Conservation (phyloP, 495 filamentous ascomycete genomes). For the Bacidia gigantensis region DNA sequence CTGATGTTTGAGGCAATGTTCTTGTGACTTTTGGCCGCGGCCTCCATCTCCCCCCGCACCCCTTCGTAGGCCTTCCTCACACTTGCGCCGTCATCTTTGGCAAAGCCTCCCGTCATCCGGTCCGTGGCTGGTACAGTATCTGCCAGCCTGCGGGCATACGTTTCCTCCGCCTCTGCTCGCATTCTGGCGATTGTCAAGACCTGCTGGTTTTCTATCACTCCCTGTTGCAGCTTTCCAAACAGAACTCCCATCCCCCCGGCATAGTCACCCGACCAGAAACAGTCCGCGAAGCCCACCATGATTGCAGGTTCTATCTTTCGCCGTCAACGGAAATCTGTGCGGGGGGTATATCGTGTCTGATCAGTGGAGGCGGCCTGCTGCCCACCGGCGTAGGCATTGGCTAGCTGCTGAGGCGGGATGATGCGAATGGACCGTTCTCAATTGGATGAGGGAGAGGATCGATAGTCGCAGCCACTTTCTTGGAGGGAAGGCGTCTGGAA, state of each 20-base stretch:
- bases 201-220: slow-evolving; percentile 88
- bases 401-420: not conserved
- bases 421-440: not conserved
- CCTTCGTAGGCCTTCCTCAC: slow-evolving; percentile 96
- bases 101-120: slow-evolving; percentile 71
- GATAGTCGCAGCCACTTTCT: no score
- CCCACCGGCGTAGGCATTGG: not conserved
- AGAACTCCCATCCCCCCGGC: slow-evolving; percentile 87
- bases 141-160: slow-evolving; percentile 67
- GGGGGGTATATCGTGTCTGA: not conserved
- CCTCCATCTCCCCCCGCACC: slow-evolving; percentile 85
- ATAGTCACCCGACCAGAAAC: slow-evolving; percentile 93
- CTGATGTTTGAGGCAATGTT: slow-evolving; percentile 94
- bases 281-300: slow-evolving; percentile 83
- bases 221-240: slow-evolving; percentile 94
- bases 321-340: not conserved
- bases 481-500: no score
- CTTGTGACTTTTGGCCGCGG: slow-evolving; percentile 76
- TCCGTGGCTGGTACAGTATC: slow-evolving; percentile 76
- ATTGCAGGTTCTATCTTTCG: not conserved
- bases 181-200: slow-evolving; percentile 78
- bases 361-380: not conserved
- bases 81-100: slow-evolving; percentile 89
- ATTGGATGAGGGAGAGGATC: no score
- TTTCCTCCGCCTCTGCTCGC: slow-evolving; percentile 91